Evolutionary conservation across 805 yeast genomes (phyloP).

Genomic region (Candida krabiensis): DNA sequence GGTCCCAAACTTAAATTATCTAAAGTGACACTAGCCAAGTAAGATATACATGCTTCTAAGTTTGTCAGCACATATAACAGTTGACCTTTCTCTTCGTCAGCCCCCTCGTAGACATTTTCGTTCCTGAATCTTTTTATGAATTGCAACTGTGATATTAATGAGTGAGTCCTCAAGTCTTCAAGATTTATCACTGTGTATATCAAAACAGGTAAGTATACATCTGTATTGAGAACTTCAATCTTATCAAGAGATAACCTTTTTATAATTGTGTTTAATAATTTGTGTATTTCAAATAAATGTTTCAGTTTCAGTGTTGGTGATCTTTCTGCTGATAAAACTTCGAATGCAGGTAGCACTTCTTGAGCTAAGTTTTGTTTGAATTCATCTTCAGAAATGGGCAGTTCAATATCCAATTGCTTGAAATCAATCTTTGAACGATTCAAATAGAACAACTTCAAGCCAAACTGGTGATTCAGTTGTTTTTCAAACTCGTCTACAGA

Average conservation of each 20-base stretch:
- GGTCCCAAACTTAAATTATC: constrained; percentile 30
- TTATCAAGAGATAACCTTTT: constrained; percentile 15
- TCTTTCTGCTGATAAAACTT: constrained; percentile 31
- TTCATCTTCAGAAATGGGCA: constrained; percentile 25
- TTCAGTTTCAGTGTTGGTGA: constrained; percentile 37
- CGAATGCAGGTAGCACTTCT: constrained; percentile 30
- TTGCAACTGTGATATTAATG: constrained; percentile 32
- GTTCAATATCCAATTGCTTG: constrained; percentile 29
- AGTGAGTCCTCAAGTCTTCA: constrained; percentile 28
- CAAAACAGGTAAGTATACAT: constrained; percentile 34
- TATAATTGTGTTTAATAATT: constrained; percentile 26
- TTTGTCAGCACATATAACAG: constrained; percentile 36
- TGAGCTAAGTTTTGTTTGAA: constrained; percentile 25
- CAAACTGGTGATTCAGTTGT: constrained; percentile 26
- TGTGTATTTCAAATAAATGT: constrained; percentile 31
- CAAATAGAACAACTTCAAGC: constrained; percentile 27
- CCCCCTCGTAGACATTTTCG: constrained; percentile 26
- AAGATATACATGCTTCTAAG: constrained; percentile 37
- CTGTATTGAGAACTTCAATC: constrained; percentile 29
- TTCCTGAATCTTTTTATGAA: constrained; percentile 35
- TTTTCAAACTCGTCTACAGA: constrained; percentile 32
- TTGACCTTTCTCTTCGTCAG: constrained; percentile 32
- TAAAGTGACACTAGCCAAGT: constrained; percentile 32
- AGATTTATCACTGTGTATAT: constrained; percentile 34
- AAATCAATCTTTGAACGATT: constrained; percentile 26